A percentile compares a stretch with the other conserved stretches of the same genome.
These are phyloP conservation scores for Neurospora sp. DNA, from an alignment of 495 filamentous ascomycete genomes.

Conservation along the genomic window DNA sequence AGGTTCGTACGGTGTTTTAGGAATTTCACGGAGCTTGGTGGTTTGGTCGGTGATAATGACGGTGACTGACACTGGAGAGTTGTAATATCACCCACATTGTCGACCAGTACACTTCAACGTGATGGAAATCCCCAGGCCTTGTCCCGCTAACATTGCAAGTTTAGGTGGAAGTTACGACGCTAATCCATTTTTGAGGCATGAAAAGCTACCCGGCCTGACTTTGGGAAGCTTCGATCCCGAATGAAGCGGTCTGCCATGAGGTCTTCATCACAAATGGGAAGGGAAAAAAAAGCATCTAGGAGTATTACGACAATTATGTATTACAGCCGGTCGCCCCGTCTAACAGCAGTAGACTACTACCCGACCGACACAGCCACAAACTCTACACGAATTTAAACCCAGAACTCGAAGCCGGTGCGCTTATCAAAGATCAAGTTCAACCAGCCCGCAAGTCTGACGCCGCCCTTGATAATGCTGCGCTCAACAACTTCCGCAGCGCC, in stretches of 20 bases:
- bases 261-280: background rate
- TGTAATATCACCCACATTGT: too few species aligned
- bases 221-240: too few species aligned
- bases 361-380: background rate
- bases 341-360: background rate
- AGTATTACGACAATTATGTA: background rate
- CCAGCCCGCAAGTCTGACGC: constrained; percentile 33
- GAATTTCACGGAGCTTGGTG: too few species aligned
- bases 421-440: constrained; percentile 17
- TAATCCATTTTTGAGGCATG: too few species aligned
- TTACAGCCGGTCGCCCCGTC: background rate
- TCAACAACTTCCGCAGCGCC: constrained; percentile 43
- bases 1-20: too few species aligned
- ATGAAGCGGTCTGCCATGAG: background rate
- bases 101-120: too few species aligned
- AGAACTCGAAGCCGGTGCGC: background rate
- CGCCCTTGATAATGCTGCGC: constrained; percentile 55
- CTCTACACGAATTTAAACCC: background rate
- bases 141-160: too few species aligned
- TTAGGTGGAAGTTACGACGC: too few species aligned
- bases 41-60: too few species aligned
- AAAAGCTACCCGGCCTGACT: too few species aligned
- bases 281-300: background rate
- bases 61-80: too few species aligned
- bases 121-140: too few species aligned